A percentile compares a stretch with the other conserved stretches of the same genome.
Conservation (phyloP, 2,329 filamentous ascomycete species). For the Drechslera avenae region DNA sequence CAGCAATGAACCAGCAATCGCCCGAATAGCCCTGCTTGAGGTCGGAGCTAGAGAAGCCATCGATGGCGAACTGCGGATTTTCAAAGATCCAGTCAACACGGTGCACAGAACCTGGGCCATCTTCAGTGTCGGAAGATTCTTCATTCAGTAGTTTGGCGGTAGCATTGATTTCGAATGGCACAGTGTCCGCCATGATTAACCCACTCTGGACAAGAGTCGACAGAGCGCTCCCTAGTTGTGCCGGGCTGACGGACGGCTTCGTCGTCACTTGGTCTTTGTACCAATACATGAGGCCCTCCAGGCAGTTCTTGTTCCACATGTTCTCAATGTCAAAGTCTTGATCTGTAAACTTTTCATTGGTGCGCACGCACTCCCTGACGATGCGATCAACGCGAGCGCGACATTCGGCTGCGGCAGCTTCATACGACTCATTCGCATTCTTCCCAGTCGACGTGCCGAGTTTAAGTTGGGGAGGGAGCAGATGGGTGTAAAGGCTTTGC, state of each 20-base stretch:
- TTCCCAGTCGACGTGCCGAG: conserved; percentile 62
- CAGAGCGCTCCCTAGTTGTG: conserved; percentile 28
- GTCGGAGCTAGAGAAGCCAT: conserved; percentile 76
- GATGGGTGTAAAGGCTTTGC: conserved; percentile 64
- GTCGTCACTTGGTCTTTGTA: conserved; percentile 59
- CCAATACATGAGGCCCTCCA: conserved; percentile 46
- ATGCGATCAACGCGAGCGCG: conserved; percentile 62
- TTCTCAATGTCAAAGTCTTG: conserved; percentile 83
- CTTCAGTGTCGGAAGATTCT: conserved; percentile 24
- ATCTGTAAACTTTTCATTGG: conserved; percentile 85
- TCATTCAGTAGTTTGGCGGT: conserved; percentile 66
- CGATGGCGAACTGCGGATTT: conserved; percentile 73
- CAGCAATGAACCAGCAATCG: conserved; percentile 86
- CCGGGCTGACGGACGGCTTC: conserved; percentile 15
- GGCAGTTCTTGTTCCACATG: conserved; percentile 55
- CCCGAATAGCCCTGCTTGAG: conserved; percentile 78
- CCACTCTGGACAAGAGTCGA: conserved; percentile 31
- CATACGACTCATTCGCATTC: conserved; percentile 69
- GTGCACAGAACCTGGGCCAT: conserved; percentile 33
- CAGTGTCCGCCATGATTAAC: conserved; percentile 24
- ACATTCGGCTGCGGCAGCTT: conserved; percentile 72
- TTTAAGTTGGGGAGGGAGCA: conserved; percentile 42
- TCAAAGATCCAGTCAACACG: conserved; percentile 74
- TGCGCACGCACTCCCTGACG: conserved; percentile 67
- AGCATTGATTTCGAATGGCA: conserved; percentile 40